Evolutionary conservation across 192 early-diverging fungal genomes (phyloP).

Genomic region (Diversispora epigaea): DNA sequence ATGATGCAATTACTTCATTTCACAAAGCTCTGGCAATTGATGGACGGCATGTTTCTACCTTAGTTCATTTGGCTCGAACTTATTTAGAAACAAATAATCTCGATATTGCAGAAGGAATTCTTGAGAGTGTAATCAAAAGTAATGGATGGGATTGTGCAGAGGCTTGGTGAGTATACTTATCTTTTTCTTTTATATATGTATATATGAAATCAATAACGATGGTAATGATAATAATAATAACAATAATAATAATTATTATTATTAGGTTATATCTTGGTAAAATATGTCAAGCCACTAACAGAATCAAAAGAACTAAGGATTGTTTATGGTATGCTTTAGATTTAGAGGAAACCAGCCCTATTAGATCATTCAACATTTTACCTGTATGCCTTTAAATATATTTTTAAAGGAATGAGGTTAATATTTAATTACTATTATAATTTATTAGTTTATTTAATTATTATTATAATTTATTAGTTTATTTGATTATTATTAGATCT

Average conservation of each 20-base stretch:
- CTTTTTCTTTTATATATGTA: not conserved
- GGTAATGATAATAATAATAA: not conserved
- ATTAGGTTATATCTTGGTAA: constrained; percentile 50
- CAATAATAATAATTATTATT: no score
- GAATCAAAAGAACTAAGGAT: constrained; percentile 50
- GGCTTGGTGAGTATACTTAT: constrained; percentile 47
- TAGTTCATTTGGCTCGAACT: constrained; percentile 47
- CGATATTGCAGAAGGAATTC: constrained; percentile 55
- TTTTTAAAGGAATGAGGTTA: not conserved
- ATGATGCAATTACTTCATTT: constrained; percentile 48
- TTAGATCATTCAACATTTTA: constrained; percentile 48
- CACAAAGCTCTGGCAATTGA: constrained; percentile 50
- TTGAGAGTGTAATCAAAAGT: constrained; percentile 50
- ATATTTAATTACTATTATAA: no score
- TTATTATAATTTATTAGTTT: no score
- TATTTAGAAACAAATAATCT: constrained; percentile 45
- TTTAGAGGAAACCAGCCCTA: constrained; percentile 53
- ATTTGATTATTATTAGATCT: no score
- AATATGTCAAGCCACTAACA: constrained; percentile 45
- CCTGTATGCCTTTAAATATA: constrained; percentile 39
- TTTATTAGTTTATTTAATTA: no score
- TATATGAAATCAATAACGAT: not conserved
- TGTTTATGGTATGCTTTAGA: constrained; percentile 63
- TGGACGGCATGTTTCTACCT: constrained; percentile 42
- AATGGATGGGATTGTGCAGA: constrained; percentile 64